Base-by-base conservation (phyloP, 371 early-diverging fungal genomes). In the Apophysomyces variabilis region DNA sequence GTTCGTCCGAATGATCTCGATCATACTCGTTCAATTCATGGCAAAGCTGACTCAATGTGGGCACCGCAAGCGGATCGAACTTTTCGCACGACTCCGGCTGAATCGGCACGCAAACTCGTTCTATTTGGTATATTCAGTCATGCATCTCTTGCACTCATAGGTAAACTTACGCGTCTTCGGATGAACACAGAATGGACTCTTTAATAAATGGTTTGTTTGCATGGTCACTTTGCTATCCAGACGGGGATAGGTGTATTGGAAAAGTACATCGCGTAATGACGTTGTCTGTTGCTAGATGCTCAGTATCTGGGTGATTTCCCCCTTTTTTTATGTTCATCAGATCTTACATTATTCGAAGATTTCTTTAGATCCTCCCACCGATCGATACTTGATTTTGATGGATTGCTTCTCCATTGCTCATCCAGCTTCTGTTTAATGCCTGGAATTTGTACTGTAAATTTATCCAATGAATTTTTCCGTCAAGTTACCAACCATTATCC, bases 181-280 rank as follows among this genome's bases (percentile, higher is more conserved):
- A 80, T 99, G 99, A 16, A 99, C 93, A 76, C 97, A 99, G 79
- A 99, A 99, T 1, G 99, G 99, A 73, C 94, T 91, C 78, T 99
- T 99, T 18, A 99, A 89, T 80, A 99, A 90, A 85, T 99, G 99
- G 76, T 95, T 96, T 7, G 95, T 86, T 37, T 90, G 87, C 11
- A 88, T 92, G 0, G 96, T 90, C 8, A 99, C 99, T 56, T 98
- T 93, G 45, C 87, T 89, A 86, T 99, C 99, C 16, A 99, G 87
- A n/a, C 97, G 91, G 39, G 98, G 95, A 70, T 97, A 98, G 7
- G 89, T 79, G 66, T 90, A 92, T 72, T 95, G 95, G 67, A 98
- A 91, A 61, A 91, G 80, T 64, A 96, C 89, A 57, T 96, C 96
- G 16, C 89, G 84, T 9, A 50, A 26, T 7, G 54, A 9, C 5